phyloP scores from a whole-genome alignment of 1,139 yeast genomes.

The Blastobotrys serpentis region DNA sequence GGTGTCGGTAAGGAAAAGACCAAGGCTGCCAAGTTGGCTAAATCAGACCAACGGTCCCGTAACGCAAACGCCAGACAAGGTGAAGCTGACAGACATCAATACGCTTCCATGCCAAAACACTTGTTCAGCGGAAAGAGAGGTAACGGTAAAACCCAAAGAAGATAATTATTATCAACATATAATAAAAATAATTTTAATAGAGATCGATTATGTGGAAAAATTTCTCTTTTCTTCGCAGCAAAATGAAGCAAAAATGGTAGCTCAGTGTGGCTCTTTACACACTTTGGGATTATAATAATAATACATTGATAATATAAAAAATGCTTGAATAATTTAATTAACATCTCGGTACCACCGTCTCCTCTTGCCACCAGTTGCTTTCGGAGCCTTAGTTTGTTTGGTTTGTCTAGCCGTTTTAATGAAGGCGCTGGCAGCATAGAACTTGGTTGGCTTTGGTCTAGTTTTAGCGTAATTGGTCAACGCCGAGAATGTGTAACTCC shows the following conservation, averaged over 20 bases:
- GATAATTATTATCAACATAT: slow-evolving; percentile 45
- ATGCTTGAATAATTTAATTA: slow-evolving; percentile 8
- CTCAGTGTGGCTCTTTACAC: neutral
- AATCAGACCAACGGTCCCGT: slow-evolving; percentile 90
- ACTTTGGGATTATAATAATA: too few relatives aligned
- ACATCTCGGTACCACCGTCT: slow-evolving; percentile 6
- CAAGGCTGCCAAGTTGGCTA: slow-evolving; percentile 84
- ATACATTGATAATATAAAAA: neutral
- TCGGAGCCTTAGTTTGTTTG: neutral
- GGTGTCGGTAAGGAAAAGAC: slow-evolving; percentile 72
- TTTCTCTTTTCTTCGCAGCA: slow-evolving; percentile 1
- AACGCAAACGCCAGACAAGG: slow-evolving; percentile 91
- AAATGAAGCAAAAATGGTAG: too few relatives aligned
- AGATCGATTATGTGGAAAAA: neutral
- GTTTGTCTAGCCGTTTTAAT: slow-evolving; percentile 11
- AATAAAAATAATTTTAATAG: neutral
- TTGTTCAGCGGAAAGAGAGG: slow-evolving; percentile 96
- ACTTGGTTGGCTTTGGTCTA: slow-evolving; percentile 29
- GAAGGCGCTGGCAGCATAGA: slow-evolving; percentile 28
- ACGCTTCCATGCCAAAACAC: slow-evolving; percentile 88
- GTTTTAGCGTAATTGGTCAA: slow-evolving; percentile 57
- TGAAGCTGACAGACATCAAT: slow-evolving; percentile 90
- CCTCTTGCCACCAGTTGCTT: neutral
- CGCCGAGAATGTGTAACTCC: slow-evolving; percentile 75
- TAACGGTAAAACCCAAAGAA: slow-evolving; percentile 68